Conservation (phyloP, 352 stramenopile genomes). For the Phytophthora colocasiae region DNA sequence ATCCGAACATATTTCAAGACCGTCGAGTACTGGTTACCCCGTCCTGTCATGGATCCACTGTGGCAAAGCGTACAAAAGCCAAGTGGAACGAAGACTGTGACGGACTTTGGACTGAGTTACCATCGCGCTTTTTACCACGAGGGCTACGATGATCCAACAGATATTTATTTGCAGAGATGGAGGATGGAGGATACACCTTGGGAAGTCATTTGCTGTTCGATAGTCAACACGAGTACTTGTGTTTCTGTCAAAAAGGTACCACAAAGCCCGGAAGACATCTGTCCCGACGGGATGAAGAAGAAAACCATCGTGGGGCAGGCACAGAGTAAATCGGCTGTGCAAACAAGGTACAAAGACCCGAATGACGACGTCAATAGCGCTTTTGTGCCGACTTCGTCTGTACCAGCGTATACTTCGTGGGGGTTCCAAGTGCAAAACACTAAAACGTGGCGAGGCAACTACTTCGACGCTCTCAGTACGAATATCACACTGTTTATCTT, state of each 20-base stretch:
- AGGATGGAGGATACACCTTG: constrained; percentile 94
- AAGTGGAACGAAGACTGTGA: constrained; percentile 36
- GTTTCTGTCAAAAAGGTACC: constrained; percentile 54
- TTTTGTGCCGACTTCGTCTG: constrained; percentile 86
- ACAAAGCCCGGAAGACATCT: constrained; percentile 41
- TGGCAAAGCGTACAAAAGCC: constrained; percentile 95
- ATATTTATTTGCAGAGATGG: constrained; percentile 97
- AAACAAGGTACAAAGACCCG: constrained; percentile 94
- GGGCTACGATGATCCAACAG: constrained; percentile 96
- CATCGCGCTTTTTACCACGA: constrained; percentile 95
- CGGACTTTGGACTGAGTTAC: constrained; percentile 96
- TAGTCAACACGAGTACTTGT: constrained; percentile 64
- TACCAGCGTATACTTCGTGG: constrained; percentile 81
- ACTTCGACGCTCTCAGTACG: constrained; percentile 92
- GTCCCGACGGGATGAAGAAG: constrained; percentile 62
- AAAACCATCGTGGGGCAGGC: constrained; percentile 73
- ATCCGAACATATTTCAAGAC: constrained; percentile 96
- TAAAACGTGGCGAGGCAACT: constrained; percentile 95
- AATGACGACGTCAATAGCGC: constrained; percentile 89
- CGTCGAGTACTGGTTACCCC: constrained; percentile 95
- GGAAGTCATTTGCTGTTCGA: constrained; percentile 90
- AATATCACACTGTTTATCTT: constrained; percentile 94
- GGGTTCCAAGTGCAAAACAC: constrained; percentile 87
- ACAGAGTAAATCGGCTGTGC: constrained; percentile 63
- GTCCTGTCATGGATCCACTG: constrained; percentile 96